Conservation (phyloP, 306 rosid species). For the Cucumis melo region DNA sequence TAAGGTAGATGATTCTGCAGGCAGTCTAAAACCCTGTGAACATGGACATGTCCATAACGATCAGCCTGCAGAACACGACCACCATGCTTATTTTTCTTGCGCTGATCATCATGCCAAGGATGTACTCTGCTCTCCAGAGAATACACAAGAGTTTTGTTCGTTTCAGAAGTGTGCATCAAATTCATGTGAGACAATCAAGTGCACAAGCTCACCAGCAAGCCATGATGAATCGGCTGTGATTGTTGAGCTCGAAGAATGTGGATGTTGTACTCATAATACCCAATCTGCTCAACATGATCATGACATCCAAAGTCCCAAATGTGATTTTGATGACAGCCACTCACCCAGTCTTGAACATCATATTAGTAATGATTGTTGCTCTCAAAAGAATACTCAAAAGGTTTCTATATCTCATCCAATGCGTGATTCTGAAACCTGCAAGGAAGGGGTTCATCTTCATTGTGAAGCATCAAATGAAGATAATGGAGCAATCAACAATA, state of each 20-base stretch:
- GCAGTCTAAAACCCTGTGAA: not conserved
- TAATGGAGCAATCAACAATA: constrained; percentile 6
- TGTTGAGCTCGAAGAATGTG: constrained; percentile 5
- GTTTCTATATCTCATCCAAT: not conserved
- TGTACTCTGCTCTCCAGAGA: not conserved
- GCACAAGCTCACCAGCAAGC: not conserved
- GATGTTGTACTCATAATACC: not conserved
- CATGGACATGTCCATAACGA: not conserved
- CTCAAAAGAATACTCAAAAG: not conserved
- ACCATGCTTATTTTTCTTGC: not conserved
- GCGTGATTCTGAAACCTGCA: not conserved
- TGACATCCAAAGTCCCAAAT: not conserved
- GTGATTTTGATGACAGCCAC: not conserved
- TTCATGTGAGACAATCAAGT: not conserved
- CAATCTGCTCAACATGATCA: not conserved
- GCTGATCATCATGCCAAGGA: not conserved
- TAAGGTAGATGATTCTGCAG: constrained; percentile 16
- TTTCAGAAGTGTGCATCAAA: not conserved
- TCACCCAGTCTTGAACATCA: not conserved
- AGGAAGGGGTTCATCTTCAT: not conserved
- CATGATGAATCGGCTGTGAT: constrained; percentile 17
- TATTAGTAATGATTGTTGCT: not conserved
- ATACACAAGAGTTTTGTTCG: not conserved
- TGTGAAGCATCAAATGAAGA: not conserved
- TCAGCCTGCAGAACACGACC: not conserved